Evolutionary conservation across 441 rosid genomes (phyloP).

Genomic region (Erodium texanum): DNA sequence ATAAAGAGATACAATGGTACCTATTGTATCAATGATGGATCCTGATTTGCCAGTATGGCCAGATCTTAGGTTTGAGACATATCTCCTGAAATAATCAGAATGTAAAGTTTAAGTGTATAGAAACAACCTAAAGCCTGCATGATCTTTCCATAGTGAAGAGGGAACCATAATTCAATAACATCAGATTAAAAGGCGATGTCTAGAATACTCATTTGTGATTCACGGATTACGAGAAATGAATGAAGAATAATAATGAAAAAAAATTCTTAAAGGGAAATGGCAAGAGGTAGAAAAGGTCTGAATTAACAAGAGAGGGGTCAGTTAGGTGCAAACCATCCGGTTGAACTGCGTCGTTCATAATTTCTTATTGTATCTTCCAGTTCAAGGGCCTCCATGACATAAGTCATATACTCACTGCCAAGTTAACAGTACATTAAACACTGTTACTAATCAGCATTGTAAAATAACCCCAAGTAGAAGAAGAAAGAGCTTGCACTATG

Average conservation of each 20-base stretch:
- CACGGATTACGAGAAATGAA: background rate
- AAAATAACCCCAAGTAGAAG: background rate
- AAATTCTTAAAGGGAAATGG: too few species aligned
- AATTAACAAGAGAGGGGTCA: conserved; percentile 11
- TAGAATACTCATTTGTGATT: background rate
- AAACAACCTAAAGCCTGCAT: background rate
- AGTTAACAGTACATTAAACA: conserved; percentile 17
- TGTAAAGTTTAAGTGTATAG: conserved; percentile 14
- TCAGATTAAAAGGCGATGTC: background rate
- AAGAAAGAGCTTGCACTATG: background rate
- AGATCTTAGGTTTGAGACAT: conserved; percentile 77
- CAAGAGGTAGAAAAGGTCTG: background rate
- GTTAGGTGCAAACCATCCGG: conserved; percentile 69
- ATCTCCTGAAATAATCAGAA: conserved; percentile 51
- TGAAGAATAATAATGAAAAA: conserved; percentile 13
- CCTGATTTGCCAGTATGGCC: conserved; percentile 60
- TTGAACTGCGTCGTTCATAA: conserved; percentile 64
- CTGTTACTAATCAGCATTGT: conserved; percentile 8
- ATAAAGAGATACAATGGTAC: conserved; percentile 29
- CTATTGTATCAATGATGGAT: conserved; percentile 47
- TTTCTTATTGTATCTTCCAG: conserved; percentile 91
- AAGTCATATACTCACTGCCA: conserved; percentile 82
- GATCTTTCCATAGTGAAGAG: background rate
- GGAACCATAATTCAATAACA: background rate
- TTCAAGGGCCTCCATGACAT: conserved; percentile 73